Percentiles rank a stretch among this genome's conserved stretches.
These are phyloP conservation scores for Monoraphidium neglectum DNA, from an alignment of 139 green algal genomes.

Conservation along the genomic window DNA sequence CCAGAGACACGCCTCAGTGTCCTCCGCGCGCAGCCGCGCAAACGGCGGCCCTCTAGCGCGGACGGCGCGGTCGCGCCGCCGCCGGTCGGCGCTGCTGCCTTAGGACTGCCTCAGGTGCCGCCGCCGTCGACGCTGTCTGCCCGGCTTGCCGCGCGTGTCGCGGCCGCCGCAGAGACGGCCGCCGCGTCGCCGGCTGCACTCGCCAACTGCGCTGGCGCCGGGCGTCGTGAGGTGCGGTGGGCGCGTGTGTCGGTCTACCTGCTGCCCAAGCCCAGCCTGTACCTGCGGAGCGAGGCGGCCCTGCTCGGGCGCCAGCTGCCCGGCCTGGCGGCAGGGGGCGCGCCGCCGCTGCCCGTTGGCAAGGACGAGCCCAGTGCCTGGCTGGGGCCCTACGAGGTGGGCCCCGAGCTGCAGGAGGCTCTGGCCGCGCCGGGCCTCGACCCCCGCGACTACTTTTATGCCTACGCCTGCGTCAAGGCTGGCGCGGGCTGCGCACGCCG, in stretches of 20 bases:
- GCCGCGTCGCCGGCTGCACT: too few species aligned
- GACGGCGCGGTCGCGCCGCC: too few species aligned
- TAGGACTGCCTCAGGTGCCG: too few species aligned
- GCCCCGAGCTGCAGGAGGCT: background rate
- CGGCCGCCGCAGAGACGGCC: too few species aligned
- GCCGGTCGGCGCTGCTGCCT: too few species aligned
- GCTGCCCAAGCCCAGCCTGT: conserved; percentile 41
- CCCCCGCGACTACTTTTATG: conserved; percentile 35
- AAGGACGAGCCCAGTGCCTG: conserved; percentile 37
- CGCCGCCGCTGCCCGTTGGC: background rate
- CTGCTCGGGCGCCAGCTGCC: conserved; percentile 11
- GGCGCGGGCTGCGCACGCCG: background rate
- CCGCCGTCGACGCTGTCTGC: too few species aligned
- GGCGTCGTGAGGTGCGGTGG: background rate
- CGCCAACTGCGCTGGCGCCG: too few species aligned
- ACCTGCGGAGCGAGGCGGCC: conserved; percentile 26
- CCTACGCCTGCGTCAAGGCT: conserved; percentile 24
- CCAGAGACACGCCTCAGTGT: conserved; percentile 19
- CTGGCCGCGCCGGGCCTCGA: conserved; percentile 18
- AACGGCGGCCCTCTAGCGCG: background rate
- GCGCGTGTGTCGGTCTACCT: conserved; percentile 29
- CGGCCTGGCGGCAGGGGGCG: background rate
- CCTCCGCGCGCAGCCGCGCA: conserved; percentile 7
- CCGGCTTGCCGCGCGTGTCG: too few species aligned
- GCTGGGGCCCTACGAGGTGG: conserved; percentile 29